Evolutionary conservation across 768 basidiomycete species (phyloP), one percentile per base, ranked within the genome.

Genomic region (Rhodotorula diobovata): DNA sequence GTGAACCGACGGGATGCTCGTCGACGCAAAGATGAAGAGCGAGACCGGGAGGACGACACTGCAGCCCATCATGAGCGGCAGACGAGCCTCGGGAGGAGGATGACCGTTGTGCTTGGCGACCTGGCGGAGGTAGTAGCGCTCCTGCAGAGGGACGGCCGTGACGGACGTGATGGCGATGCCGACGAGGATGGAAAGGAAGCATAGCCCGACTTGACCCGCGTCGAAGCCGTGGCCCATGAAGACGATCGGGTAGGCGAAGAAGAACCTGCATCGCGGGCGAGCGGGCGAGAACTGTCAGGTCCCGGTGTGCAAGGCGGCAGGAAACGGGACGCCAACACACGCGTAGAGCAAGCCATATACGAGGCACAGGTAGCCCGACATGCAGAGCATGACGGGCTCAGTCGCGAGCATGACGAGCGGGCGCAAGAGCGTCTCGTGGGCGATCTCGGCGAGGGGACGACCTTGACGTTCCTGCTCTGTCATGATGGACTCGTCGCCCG

Each of bases 361-460:
- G 64, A 88, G 79, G 16, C 86, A 85, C 25, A 87, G 79, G 78
- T 88, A 89, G 46, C 87, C 76, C 0, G 87, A 87, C 67, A 87
- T 82, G 28, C 87, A 82, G 7, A 88, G 79, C 12, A 89, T 82
- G 72, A 89, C 87, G 0, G 86, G 86, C 77, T 89, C 89, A 67
- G 83, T 78, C 21, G 82, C 77, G 37, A 89, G 84, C 85, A 89
- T 86, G 61, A 83, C 77, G 80, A 88, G 85, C 0, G 88, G 88
- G 1, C 87, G 83, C 71, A 83, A 82, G 51, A 89, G 76, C 1
- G 87, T 88, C 18, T 66, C 68, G 23, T 45, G 53, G 82, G 88
- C 87, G 66, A 86, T 86, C 70, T 87, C 86, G 0, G 85, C 84
- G 62, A 85, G 86, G 8, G 85, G 62, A 39, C 83, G 75, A 48